Conservation (phyloP, 2,329 filamentous ascomycete genomes). For the Sporothrix brasiliensis region DNA sequence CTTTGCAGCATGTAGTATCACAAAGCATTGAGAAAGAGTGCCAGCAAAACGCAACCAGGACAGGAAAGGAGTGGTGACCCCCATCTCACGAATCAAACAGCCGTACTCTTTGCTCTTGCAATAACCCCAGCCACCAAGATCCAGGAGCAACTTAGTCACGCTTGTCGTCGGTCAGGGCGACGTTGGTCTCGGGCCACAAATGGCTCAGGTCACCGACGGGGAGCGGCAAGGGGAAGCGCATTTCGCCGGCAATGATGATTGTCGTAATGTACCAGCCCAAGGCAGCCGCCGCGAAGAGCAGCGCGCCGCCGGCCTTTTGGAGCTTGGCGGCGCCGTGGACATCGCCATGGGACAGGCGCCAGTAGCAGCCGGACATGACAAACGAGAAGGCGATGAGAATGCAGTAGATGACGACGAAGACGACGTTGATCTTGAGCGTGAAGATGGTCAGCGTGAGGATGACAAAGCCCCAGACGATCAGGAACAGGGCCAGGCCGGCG, state of each 20-base stretch:
- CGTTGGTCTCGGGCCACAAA: conserved; percentile 50
- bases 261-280: conserved; percentile 58
- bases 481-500: conserved; percentile 52
- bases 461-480: conserved; percentile 57
- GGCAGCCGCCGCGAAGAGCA: conserved; percentile 51
- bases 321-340: conserved; percentile 47
- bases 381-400: conserved; percentile 51
- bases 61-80: neutral
- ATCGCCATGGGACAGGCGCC: conserved; percentile 50
- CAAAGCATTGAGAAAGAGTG: neutral
- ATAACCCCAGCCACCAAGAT: no score
- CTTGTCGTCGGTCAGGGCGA: conserved; percentile 36
- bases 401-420: conserved; percentile 55
- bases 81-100: neutral
- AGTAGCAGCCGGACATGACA: conserved; percentile 54
- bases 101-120: no score
- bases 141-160: conserved; percentile 7
- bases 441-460: conserved; percentile 57
- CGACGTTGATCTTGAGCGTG: conserved; percentile 53
- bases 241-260: conserved; percentile 58
- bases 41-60: neutral
- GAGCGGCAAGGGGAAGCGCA: conserved; percentile 53
- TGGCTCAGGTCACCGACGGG: conserved; percentile 56
- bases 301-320: conserved; percentile 50
- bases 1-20: neutral